phyloP scores from a whole-genome alignment of 2,329 filamentous ascomycete genomes.

The Trichophyton benhamiae region DNA sequence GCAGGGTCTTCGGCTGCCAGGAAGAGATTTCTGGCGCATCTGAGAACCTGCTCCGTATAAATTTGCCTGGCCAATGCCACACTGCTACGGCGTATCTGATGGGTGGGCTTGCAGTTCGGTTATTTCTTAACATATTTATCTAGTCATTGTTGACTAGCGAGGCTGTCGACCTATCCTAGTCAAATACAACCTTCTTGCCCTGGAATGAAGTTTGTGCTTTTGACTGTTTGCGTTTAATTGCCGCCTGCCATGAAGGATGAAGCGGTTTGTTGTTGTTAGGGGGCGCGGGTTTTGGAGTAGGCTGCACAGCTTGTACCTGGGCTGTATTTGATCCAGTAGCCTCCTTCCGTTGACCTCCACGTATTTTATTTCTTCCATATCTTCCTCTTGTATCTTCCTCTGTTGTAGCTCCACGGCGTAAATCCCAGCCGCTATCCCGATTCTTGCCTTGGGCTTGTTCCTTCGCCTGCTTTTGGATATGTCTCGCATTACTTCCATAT shows the following conservation, averaged over 20 bases:
- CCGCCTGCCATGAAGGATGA: constrained; percentile 55
- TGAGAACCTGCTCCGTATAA: too few species aligned
- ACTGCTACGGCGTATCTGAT: too few species aligned
- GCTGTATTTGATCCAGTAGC: background rate
- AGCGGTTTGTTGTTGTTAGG: constrained; percentile 33
- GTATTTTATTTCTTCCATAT: constrained; percentile 13
- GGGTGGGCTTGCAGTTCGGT: too few species aligned
- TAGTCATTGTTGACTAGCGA: background rate
- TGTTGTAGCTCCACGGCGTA: constrained; percentile 42
- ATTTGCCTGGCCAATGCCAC: too few species aligned
- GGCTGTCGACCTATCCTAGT: constrained; percentile 27
- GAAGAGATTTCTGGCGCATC: background rate
- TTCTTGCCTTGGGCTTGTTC: constrained; percentile 19
- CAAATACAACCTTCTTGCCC: constrained; percentile 53
- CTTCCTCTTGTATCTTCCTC: constrained; percentile 17
- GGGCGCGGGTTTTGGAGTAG: background rate
- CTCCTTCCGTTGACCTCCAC: background rate
- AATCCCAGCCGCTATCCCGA: constrained; percentile 47
- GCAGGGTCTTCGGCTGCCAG: background rate
- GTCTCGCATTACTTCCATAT: constrained; percentile 46
- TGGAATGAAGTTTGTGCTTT: constrained; percentile 38
- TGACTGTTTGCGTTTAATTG: constrained; percentile 46
- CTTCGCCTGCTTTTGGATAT: constrained; percentile 36
- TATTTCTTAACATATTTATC: too few species aligned
- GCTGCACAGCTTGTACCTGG: background rate